phyloP scores from a whole-genome alignment of 306 rosid species.

The Ziziphus jujuba region DNA sequence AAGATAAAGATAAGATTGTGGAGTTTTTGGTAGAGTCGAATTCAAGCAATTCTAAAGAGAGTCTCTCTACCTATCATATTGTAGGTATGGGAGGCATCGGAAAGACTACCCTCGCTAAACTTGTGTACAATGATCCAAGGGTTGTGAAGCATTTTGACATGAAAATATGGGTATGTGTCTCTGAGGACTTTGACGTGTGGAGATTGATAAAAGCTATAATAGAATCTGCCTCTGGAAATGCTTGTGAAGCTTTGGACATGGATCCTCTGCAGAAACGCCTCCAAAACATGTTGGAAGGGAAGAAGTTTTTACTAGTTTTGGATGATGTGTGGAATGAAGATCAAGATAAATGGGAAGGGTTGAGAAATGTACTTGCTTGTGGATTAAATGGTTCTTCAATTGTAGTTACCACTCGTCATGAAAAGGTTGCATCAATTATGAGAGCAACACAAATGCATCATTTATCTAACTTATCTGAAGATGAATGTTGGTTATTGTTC shows the following conservation, averaged over 20 bases:
- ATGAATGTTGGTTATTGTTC: constrained; percentile 41
- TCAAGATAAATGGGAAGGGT: constrained; percentile 25
- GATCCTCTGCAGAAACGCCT: constrained; percentile 6
- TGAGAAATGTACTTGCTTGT: constrained; percentile 27
- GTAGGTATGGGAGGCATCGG: constrained; percentile 49
- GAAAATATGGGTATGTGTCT: not conserved
- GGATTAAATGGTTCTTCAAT: constrained; percentile 35
- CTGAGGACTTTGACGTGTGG: too few relatives aligned
- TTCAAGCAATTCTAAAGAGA: constrained; percentile 1
- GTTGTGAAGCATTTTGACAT: constrained; percentile 17
- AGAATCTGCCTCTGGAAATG: constrained; percentile 5
- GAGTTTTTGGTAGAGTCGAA: not conserved
- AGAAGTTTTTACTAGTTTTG: constrained; percentile 33
- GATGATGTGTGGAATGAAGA: constrained; percentile 50
- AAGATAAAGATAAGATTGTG: constrained; percentile 9
- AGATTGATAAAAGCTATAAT: not conserved
- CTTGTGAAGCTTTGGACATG: constrained; percentile 12
- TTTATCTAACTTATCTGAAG: constrained; percentile 17
- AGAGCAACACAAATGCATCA: constrained; percentile 11
- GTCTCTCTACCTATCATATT: constrained; percentile 28
- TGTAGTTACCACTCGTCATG: constrained; percentile 31
- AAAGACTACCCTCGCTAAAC: constrained; percentile 43
- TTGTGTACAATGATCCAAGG: constrained; percentile 17
- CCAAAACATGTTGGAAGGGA: constrained; percentile 13
- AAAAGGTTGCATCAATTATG: constrained; percentile 17